Evolutionary conservation across 2,329 filamentous ascomycete species (phyloP).

Genomic region (Botrytis deweyae): DNA sequence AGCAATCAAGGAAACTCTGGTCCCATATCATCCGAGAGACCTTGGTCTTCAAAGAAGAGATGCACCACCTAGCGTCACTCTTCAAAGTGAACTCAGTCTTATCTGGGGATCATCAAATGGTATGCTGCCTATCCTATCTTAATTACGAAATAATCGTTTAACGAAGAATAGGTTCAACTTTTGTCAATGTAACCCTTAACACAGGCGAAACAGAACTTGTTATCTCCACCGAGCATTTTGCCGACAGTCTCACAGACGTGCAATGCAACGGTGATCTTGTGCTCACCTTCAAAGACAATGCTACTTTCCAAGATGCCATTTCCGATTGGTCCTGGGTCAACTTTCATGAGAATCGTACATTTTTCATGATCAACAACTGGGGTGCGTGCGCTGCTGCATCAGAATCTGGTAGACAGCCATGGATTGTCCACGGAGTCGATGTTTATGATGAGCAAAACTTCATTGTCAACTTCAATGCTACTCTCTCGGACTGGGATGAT

Average conservation of each 20-base stretch:
- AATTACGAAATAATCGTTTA: neutral
- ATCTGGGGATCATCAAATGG: conserved; percentile 18
- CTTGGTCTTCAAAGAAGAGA: conserved; percentile 18
- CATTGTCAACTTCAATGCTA: conserved; percentile 22
- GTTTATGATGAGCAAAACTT: conserved; percentile 20
- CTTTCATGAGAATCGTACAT: conserved; percentile 19
- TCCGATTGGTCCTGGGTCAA: conserved; percentile 22
- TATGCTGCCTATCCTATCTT: neutral
- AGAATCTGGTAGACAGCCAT: conserved; percentile 20
- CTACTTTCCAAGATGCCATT: conserved; percentile 19
- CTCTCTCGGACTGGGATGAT: conserved; percentile 18
- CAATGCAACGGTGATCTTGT: conserved; percentile 13
- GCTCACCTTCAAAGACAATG: conserved; percentile 17
- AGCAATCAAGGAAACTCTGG: neutral
- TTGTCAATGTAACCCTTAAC: conserved; percentile 22
- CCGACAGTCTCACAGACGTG: conserved; percentile 8
- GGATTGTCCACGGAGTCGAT: conserved; percentile 17
- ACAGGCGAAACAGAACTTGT: conserved; percentile 20
- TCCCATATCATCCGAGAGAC: conserved; percentile 16
- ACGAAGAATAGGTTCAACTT: conserved; percentile 11
- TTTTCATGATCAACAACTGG: conserved; percentile 22
- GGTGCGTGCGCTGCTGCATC: conserved; percentile 7
- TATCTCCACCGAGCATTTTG: conserved; percentile 19
- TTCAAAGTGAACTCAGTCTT: conserved; percentile 19
- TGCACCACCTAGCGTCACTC: conserved; percentile 14